Base-by-base conservation (phyloP, 352 stramenopile species). In the Pythium vanterpoolii region DNA sequence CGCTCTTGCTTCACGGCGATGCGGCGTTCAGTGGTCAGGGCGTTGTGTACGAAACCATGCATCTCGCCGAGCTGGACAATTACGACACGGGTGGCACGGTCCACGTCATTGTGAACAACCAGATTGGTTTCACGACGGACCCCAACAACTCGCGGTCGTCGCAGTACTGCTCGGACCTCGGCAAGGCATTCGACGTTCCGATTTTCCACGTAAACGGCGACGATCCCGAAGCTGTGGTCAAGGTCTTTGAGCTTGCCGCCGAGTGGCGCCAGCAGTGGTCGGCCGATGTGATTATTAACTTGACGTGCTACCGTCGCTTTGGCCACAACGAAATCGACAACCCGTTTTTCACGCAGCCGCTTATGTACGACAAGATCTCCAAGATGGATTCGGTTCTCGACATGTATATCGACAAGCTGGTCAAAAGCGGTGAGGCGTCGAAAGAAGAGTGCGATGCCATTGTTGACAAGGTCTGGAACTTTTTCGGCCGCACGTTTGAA, bases 71-170 rank as follows among this genome's bases (percentile, higher is more conserved):
- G 34, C 86, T 99, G 14, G 74, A 90, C 33, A 87, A 98, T 42
- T 99, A 98, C 74, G 83, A 90, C 56, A 98, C 97, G 18, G 97
- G 97, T 47, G 98, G 98, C 50, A 99, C 96, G 13, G 95, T 99
- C 66, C 97, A 99, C 73, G 90, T 99, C 16, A 95, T 99, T 60
- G 96, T 99, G 52, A 99, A 99, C 81, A 99, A 99, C 69, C 95
- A 98, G 72, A 94, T 97, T 26, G 89, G 86, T 23, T 99, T 99
- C 75, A 99, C 97, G n/a, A 99, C 97, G 4, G 86, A 99, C 64
- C 96, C 97, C 13, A 96, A 97, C 63, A 93, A 99, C 68, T 93
- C 87, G 49, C 89, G 97, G 39, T 99, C 95, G n/a, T 98, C 97
- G 13, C 83, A 96, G 16, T 99, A 99, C 76, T 98, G 93, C 72